phyloP scores from a whole-genome alignment of 2,329 filamentous ascomycete genomes.

The Sporothrix pseudoabietina region DNA sequence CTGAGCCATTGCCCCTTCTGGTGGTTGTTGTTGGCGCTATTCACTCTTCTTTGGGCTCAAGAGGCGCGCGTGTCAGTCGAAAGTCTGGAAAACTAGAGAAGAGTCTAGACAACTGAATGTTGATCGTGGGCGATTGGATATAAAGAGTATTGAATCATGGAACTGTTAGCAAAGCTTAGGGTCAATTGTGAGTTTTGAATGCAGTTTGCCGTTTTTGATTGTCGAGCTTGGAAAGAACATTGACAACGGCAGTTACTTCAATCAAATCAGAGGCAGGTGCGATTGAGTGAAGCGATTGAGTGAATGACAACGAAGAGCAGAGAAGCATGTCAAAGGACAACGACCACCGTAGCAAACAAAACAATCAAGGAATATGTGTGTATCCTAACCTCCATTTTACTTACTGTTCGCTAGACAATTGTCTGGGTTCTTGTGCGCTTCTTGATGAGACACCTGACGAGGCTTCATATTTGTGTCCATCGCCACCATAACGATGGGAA shows the following conservation, averaged over 20 bases:
- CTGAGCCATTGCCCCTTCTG: constrained; percentile 30
- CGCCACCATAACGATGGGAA: too few species aligned
- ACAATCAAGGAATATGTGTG: not conserved
- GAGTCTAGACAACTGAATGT: not conserved
- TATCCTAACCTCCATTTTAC: not conserved
- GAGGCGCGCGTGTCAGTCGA: not conserved
- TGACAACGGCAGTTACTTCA: not conserved
- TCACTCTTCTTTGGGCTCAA: not conserved
- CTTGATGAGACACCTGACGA: not conserved
- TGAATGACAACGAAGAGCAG: not conserved
- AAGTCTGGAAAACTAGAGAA: not conserved
- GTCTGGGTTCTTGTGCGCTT: not conserved
- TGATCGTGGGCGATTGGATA: too few species aligned
- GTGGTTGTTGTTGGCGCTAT: not conserved
- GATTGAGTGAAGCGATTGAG: not conserved
- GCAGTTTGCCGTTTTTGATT: not conserved
- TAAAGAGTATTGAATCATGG: too few species aligned
- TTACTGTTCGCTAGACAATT: not conserved
- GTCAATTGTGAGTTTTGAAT: too few species aligned
- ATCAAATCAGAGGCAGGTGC: not conserved
- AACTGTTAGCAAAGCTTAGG: too few species aligned
- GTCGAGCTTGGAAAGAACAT: not conserved
- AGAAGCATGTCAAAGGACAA: not conserved
- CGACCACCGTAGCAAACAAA: not conserved
- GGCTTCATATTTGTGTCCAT: not conserved